phyloP scores from a whole-genome alignment of 2,329 filamentous ascomycete species.

The Fusarium albidum region DNA sequence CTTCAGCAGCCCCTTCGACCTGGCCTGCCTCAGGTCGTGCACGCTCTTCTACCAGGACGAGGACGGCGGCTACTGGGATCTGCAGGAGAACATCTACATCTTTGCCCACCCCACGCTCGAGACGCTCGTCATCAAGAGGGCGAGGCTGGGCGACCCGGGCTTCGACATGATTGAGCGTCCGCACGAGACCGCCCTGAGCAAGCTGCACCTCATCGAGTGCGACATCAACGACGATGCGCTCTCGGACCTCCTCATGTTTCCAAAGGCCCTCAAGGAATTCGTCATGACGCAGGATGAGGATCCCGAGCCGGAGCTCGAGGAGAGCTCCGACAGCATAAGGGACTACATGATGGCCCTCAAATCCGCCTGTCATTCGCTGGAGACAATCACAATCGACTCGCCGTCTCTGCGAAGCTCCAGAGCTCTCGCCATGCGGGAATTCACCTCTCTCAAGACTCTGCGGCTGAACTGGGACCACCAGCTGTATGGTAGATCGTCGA shows the following conservation, averaged over 20 bases:
- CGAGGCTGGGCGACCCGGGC: constrained; percentile 55
- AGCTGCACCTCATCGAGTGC: constrained; percentile 57
- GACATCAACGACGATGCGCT: constrained; percentile 56
- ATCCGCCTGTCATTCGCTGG: constrained; percentile 51
- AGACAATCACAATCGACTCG: constrained; percentile 56
- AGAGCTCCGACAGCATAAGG: constrained; percentile 55
- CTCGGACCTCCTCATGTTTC: constrained; percentile 51
- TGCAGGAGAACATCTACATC: constrained; percentile 61
- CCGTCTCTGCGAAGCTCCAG: constrained; percentile 50
- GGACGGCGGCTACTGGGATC: constrained; percentile 57
- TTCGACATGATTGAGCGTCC: constrained; percentile 59
- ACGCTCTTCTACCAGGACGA: constrained; percentile 56
- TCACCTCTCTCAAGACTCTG: constrained; percentile 50
- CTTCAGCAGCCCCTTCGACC: constrained; percentile 60
- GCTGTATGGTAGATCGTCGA: constrained; percentile 55
- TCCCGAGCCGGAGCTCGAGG: constrained; percentile 53
- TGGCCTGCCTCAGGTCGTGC: constrained; percentile 57
- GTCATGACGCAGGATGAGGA: constrained; percentile 55
- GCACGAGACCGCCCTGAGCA: constrained; percentile 54
- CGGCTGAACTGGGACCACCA: constrained; percentile 58
- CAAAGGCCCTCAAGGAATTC: constrained; percentile 54
- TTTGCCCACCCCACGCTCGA: constrained; percentile 59
- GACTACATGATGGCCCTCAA: constrained; percentile 56
- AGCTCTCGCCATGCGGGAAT: constrained; percentile 54
- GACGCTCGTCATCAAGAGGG: constrained; percentile 53